phyloP scores from a whole-genome alignment of 176 grass and related monocot genomes.

The Triticum timopheevii region DNA sequence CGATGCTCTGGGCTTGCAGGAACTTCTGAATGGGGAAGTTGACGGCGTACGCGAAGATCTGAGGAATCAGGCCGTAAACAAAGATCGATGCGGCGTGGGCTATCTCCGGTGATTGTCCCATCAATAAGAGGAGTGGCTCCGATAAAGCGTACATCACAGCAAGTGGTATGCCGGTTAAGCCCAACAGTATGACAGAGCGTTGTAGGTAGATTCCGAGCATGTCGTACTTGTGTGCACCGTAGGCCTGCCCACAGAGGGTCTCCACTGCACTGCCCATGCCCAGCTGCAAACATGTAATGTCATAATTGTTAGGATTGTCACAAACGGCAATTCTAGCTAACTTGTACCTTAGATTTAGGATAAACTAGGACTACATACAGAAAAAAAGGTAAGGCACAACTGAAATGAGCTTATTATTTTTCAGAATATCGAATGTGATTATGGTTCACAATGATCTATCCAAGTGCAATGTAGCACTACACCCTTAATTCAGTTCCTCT shows the following conservation, averaged over 20 bases:
- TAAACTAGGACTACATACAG: no score
- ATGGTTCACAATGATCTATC: no score
- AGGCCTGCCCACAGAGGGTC: constrained; percentile 84
- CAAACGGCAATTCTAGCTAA: background rate
- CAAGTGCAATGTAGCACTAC: no score
- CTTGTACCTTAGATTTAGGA: background rate
- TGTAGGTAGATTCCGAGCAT: constrained; percentile 93
- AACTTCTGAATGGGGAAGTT: constrained; percentile 80
- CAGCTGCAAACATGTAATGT: constrained; percentile 41
- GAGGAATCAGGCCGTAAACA: constrained; percentile 61
- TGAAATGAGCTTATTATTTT: no score
- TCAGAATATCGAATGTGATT: no score
- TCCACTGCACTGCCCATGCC: constrained; percentile 95
- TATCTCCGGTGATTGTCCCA: constrained; percentile 52
- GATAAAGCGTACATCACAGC: constrained; percentile 62
- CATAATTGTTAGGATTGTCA: background rate
- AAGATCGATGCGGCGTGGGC: constrained; percentile 50
- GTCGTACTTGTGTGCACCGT: constrained; percentile 68
- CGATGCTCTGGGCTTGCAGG: constrained; percentile 71
- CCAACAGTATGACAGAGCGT: constrained; percentile 64
- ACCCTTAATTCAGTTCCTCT: background rate
- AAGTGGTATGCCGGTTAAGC: constrained; percentile 45
- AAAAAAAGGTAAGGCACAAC: no score
- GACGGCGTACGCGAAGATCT: constrained; percentile 69
- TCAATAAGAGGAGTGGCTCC: constrained; percentile 41